Conservation (phyloP, 768 basidiomycete species). For the Plicaturopsis crispa region DNA sequence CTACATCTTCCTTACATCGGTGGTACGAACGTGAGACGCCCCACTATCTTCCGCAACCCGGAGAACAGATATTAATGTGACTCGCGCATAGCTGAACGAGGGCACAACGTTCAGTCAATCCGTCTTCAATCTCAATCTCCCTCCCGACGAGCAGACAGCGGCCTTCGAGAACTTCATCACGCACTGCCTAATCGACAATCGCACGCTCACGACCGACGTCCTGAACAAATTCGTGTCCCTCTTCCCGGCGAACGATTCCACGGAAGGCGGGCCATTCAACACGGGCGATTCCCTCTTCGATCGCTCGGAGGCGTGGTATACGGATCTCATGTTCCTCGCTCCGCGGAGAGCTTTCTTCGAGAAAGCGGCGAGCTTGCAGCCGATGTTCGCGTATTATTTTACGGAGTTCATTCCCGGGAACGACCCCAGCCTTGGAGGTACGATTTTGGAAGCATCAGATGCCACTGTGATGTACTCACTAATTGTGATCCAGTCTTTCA, state of each 20-base stretch:
- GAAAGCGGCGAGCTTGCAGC: slow-evolving; percentile 36
- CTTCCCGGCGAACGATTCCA: slow-evolving; percentile 42
- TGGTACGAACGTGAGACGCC: slow-evolving; percentile 43
- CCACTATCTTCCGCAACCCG: background rate
- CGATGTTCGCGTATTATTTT: slow-evolving; percentile 49
- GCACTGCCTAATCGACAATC: slow-evolving; percentile 44
- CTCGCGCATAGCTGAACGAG: slow-evolving; percentile 37
- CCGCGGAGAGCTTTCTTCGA: slow-evolving; percentile 43
- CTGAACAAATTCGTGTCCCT: slow-evolving; percentile 28
- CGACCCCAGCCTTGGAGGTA: slow-evolving; percentile 39
- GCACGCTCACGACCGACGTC: slow-evolving; percentile 34
- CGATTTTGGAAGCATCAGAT: slow-evolving; percentile 8
- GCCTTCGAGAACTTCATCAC: slow-evolving; percentile 42
- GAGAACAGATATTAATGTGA: background rate
- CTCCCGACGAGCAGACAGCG: slow-evolving; percentile 29
- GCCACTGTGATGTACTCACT: background rate
- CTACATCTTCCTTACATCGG: slow-evolving; percentile 44
- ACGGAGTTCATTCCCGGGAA: slow-evolving; percentile 52
- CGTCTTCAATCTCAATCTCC: slow-evolving; percentile 30
- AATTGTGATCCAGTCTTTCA: slow-evolving; percentile 31
- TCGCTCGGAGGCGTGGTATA: slow-evolving; percentile 49
- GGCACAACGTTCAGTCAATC: slow-evolving; percentile 36
- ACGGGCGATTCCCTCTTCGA: slow-evolving; percentile 57
- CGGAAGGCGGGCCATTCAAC: slow-evolving; percentile 42
- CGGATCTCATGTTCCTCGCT: slow-evolving; percentile 47